Evolutionary conservation across 257 asterid genomes (phyloP).

Genomic region (Cordia subcordata): DNA sequence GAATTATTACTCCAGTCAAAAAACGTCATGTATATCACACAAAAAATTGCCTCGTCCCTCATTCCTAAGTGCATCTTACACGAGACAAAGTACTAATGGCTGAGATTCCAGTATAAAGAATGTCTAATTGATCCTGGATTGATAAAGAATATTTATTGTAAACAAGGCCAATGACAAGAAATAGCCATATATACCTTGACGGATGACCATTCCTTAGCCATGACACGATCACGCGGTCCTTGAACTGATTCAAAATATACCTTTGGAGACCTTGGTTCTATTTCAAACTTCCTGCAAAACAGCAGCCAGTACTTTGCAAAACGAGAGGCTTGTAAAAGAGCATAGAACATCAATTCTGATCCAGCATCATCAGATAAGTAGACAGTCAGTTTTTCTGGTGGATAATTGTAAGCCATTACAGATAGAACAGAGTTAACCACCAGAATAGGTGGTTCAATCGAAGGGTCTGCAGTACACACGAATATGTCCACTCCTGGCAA

Average conservation of each 20-base stretch:
- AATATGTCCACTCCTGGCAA: constrained; percentile 56
- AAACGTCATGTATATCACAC: too few relatives aligned
- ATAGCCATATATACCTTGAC: background rate
- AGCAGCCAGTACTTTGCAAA: constrained; percentile 61
- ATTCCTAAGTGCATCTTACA: too few relatives aligned
- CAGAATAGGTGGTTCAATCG: constrained; percentile 57
- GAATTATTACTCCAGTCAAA: too few relatives aligned
- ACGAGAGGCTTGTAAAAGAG: constrained; percentile 55
- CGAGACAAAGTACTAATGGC: too few relatives aligned
- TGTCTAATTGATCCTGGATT: background rate
- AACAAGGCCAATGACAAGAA: background rate
- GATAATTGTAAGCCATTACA: constrained; percentile 68
- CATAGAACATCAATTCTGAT: constrained; percentile 59
- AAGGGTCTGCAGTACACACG: constrained; percentile 70
- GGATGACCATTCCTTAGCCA: background rate
- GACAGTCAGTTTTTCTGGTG: constrained; percentile 50
- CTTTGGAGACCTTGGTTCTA: constrained; percentile 45
- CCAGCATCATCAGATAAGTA: constrained; percentile 79
- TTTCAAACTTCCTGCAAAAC: constrained; percentile 45
- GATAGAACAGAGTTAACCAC: constrained; percentile 66
- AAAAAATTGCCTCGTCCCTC: too few relatives aligned
- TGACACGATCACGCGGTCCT: background rate
- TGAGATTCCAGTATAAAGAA: too few relatives aligned
- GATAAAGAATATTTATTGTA: too few relatives aligned
- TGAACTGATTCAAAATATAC: constrained; percentile 27